Evolutionary conservation across 345 rosid species (phyloP).

Genomic region (Aquilaria malaccensis): DNA sequence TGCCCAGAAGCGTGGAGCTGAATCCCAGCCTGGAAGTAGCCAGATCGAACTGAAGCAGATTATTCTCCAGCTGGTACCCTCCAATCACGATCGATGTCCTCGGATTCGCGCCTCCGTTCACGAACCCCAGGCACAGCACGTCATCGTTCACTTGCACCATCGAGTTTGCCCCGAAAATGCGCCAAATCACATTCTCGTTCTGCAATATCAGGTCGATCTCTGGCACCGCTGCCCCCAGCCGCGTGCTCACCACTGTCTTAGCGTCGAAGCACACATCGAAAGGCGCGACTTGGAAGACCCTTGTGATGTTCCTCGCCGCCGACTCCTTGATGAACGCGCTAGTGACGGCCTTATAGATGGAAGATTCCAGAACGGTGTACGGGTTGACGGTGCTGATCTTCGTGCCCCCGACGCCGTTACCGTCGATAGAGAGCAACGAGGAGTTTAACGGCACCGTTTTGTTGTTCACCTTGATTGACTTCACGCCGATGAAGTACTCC

Average conservation of each 20-base stretch:
- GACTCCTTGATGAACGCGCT: slow-evolving; percentile 31
- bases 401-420: slow-evolving; percentile 52
- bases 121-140: slow-evolving; percentile 56
- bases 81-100: slow-evolving; percentile 60
- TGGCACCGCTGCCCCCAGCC: slow-evolving; percentile 54
- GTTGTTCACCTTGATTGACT: slow-evolving; percentile 30
- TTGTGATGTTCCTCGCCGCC: slow-evolving; percentile 34
- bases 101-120: slow-evolving; percentile 58
- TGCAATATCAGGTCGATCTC: slow-evolving; percentile 42
- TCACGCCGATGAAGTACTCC: slow-evolving; percentile 64
- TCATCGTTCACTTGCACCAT: slow-evolving; percentile 45
- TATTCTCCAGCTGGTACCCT: slow-evolving; percentile 56
- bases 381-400: slow-evolving; percentile 72
- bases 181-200: slow-evolving; percentile 41
- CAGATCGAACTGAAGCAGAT: slow-evolving; percentile 53
- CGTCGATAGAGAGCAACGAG: slow-evolving; percentile 31
- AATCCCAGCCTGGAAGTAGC: slow-evolving; percentile 57
- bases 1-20: slow-evolving; percentile 42
- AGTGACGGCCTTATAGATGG: slow-evolving; percentile 40
- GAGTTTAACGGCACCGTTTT: slow-evolving; percentile 32
- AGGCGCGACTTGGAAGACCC: slow-evolving; percentile 41
- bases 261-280: slow-evolving; percentile 56
- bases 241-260: slow-evolving; percentile 27
- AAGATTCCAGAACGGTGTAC: slow-evolving; percentile 48
- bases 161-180: slow-evolving; percentile 57